Evolutionary conservation across 306 rosid genomes (phyloP).

Genomic region (Carpinus viminea): DNA sequence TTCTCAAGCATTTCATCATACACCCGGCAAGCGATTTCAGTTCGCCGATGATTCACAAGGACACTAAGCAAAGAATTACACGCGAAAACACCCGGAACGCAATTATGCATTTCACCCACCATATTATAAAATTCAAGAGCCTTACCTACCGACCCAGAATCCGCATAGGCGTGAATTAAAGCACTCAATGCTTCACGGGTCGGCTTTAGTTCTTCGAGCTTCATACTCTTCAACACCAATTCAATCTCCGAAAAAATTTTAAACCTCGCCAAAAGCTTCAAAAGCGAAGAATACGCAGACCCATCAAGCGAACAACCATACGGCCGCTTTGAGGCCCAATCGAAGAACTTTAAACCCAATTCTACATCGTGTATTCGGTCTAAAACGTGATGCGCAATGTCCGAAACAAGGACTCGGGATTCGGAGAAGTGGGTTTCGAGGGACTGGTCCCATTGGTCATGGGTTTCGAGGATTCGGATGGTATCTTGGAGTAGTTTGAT

Average conservation of each 20-base stretch:
- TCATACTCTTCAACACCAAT: constrained; percentile 42
- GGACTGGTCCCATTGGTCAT: constrained; percentile 48
- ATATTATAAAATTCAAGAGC: constrained; percentile 49
- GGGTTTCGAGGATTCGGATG: constrained; percentile 57
- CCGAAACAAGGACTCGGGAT: constrained; percentile 50
- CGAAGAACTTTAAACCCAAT: constrained; percentile 65
- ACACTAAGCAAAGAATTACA: constrained; percentile 56
- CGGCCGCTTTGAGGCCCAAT: constrained; percentile 62
- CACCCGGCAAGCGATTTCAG: constrained; percentile 54
- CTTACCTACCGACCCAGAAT: constrained; percentile 54
- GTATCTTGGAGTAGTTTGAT: constrained; percentile 45
- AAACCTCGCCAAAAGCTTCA: constrained; percentile 61
- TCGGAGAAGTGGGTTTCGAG: constrained; percentile 56
- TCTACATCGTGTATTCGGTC: constrained; percentile 58
- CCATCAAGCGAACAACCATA: constrained; percentile 45
- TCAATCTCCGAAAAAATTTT: constrained; percentile 60
- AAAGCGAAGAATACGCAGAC: constrained; percentile 61
- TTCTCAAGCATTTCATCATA: constrained; percentile 63
- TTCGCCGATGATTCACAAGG: constrained; percentile 45
- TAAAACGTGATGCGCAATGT: constrained; percentile 71
- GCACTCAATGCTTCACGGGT: constrained; percentile 52
- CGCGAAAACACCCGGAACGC: constrained; percentile 49
- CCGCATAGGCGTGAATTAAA: constrained; percentile 50
- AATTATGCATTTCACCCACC: constrained; percentile 38
- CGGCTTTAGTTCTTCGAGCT: constrained; percentile 40